phyloP scores from a whole-genome alignment of 208 protist genomes.

The Novymonas esmeraldas region DNA sequence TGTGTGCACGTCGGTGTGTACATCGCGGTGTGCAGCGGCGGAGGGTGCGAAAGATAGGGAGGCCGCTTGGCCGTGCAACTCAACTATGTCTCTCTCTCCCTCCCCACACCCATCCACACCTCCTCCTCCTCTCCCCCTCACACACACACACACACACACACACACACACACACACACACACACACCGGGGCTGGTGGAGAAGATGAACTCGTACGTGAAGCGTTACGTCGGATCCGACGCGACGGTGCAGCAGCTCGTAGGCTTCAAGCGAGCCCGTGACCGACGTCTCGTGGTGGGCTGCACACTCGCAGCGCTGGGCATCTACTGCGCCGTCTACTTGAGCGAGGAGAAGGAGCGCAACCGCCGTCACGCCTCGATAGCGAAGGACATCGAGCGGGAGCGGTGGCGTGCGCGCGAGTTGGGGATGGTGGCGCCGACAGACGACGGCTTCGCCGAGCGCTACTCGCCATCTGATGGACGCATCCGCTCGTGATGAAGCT shows the following conservation, averaged over 20 bases:
- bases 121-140: not conserved
- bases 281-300: constrained; percentile 45
- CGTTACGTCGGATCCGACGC: constrained; percentile 50
- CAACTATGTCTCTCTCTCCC: not conserved
- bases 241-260: constrained; percentile 35
- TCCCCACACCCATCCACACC: not conserved
- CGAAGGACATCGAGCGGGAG: constrained; percentile 83
- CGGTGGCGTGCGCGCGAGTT: constrained; percentile 74
- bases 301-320: constrained; percentile 32
- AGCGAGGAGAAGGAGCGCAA: constrained; percentile 57
- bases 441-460: constrained; percentile 70
- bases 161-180: not conserved
- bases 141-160: not conserved
- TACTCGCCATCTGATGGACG: constrained; percentile 46
- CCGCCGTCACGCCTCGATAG: constrained; percentile 67
- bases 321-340: constrained; percentile 60
- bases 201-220: constrained; percentile 71
- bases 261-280: constrained; percentile 55
- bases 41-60: too few species aligned
- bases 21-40: too few species aligned
- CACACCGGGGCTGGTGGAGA: too few species aligned
- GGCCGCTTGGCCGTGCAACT: too few species aligned
- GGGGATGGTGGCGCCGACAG: constrained; percentile 44
- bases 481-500: not conserved
- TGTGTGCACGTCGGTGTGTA: too few species aligned